Evolutionary conservation across 768 basidiomycete species (phyloP), one percentile per base, ranked within the genome.

Genomic region (Trametes punicea): DNA sequence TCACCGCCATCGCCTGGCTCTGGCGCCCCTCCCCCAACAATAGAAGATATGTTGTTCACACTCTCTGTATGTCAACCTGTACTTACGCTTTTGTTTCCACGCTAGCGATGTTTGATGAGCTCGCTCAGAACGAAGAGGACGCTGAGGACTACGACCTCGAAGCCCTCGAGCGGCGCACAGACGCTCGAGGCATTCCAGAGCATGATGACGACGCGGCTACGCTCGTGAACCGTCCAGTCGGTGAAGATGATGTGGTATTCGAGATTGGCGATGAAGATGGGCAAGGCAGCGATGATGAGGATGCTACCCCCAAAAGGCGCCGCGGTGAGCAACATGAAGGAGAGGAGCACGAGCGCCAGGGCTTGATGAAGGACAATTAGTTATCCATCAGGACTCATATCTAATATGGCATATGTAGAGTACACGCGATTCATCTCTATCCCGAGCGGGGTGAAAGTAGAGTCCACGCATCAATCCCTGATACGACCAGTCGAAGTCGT

Each of bases 11-110:
- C 59, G 84, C 90, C 2, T 97, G 84, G 72, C 76, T 98, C 26
- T 99, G 97, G 96, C 82, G 94, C 31, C 97, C 97, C 25, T 87
- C 89, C n/a, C 82, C 78, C 36, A 84, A 90, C 69, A 94, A 95
- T 77, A 80, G 88, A 75, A 85, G 90, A 87, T 88, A 79, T 74
- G 87, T 83, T 20, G 18, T 8, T 39, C 29, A 5, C 29, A 6
- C 1, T 29, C 36, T 30, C 33, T 18, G 31, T 57, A 38, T 46
- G 11, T 18, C 7, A 34, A 6, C 46, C 29, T 4, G 29, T 25
- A 20, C 36, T 54, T 54, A 54, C 33, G 44, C 30, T 55, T 33
- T 21, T 73, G 73, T 78, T 63, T 78, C 67, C 62, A 90, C 88
- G 69, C 83, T 99, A 59, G 85, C 93, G 31, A 94, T 98, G 88